Evolutionary conservation across 768 basidiomycete genomes (phyloP), one percentile per base, ranked within the genome.

Genomic region (Lentinus brumalis): DNA sequence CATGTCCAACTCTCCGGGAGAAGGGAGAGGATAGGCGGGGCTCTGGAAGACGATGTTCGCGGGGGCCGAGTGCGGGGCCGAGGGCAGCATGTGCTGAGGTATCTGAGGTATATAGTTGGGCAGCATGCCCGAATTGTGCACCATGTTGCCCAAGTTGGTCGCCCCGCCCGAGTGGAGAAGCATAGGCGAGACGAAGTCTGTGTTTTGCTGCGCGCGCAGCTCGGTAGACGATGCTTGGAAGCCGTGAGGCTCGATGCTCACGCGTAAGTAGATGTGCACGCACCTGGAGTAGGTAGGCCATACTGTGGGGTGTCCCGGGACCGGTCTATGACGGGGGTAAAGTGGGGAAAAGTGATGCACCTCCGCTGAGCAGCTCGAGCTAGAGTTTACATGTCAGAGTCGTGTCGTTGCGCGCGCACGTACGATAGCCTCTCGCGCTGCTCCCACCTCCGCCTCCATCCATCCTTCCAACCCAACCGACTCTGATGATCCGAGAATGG

Each of bases 241-340:
- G 42, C 11, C 46, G 39, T 60, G n/a, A 62, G 51, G 30, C 29
- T 8, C 15, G 35, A 26, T 9, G 32, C 16, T 18, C 5, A 32
- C 53, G 53, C 63, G 67, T 55, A 47, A 66, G 54, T 59, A 70
- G 26, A n/a, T 54, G 16, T 42, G 35, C 10, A 69, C 83, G 67
- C 67, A 89, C 88, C 78, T 68, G 88, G 89, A 29, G 91, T 91
- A 7, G 86, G 87, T 44, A 92, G 78, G 6, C 83, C 86, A 69
- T 77, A 73, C 57, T 73, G 71, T 52, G 69, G 70, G 46, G 67
- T 68, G 45, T 75, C 66, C 58, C 67, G 52, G 52, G 67, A 44
- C 35, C 68, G 61, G 68, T 71, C 55, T 65, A 67, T 50, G 65
- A 73, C 26, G 69, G 74, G 68, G 69, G 61, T 61, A 75, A 62